These are phyloP conservation scores for Phytophthora meadii DNA, from an alignment of 352 stramenopile genomes.

Conservation along the genomic window DNA sequence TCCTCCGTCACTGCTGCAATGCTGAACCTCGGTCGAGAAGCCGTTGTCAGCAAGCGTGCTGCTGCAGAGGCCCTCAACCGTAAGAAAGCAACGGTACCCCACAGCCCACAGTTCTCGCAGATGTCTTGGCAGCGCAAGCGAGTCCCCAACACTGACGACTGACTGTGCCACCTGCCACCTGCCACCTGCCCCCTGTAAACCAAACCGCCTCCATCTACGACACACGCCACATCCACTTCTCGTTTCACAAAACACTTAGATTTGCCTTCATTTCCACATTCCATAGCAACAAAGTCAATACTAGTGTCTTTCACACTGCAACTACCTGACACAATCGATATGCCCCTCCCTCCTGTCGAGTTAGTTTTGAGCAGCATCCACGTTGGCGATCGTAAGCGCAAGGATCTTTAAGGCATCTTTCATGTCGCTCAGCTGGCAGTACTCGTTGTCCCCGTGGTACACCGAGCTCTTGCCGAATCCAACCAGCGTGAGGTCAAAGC, in stretches of 20 bases:
- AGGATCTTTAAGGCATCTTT: slow-evolving; percentile 89
- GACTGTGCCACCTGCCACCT: slow-evolving; percentile 5
- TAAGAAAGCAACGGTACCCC: slow-evolving; percentile 67
- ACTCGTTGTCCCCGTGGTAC: slow-evolving; percentile 95
- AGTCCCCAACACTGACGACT: slow-evolving; percentile 42
- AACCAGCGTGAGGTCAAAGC: slow-evolving; percentile 80
- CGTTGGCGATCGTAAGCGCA: slow-evolving; percentile 79
- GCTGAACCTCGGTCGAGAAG: slow-evolving; percentile 51
- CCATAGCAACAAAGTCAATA: slow-evolving; percentile 1
- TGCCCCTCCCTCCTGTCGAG: too few relatives aligned
- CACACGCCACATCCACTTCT: slow-evolving; percentile 16
- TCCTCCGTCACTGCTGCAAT: slow-evolving; percentile 78
- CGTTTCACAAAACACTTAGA: slow-evolving; percentile 24
- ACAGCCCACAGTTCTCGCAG: slow-evolving; percentile 81
- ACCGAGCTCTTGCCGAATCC: slow-evolving; percentile 83
- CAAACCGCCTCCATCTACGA: slow-evolving; percentile 21
- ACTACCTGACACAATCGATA: slow-evolving; percentile 7
- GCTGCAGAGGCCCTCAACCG: slow-evolving; percentile 30
- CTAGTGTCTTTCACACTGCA: slow-evolving; percentile 19
- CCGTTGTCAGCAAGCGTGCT: slow-evolving; percentile 36
- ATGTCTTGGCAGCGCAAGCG: slow-evolving; percentile 87
- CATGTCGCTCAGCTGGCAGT: slow-evolving; percentile 89
- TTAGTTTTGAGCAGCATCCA: slow-evolving; percentile 46
- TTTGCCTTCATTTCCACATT: slow-evolving; percentile 26
- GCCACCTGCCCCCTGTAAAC: slow-evolving; percentile 13